Evolutionary conservation across 202 grass and related monocot species (phyloP), one percentile per base, ranked within the genome.

Genomic region (Tripidium arundinaceum): DNA sequence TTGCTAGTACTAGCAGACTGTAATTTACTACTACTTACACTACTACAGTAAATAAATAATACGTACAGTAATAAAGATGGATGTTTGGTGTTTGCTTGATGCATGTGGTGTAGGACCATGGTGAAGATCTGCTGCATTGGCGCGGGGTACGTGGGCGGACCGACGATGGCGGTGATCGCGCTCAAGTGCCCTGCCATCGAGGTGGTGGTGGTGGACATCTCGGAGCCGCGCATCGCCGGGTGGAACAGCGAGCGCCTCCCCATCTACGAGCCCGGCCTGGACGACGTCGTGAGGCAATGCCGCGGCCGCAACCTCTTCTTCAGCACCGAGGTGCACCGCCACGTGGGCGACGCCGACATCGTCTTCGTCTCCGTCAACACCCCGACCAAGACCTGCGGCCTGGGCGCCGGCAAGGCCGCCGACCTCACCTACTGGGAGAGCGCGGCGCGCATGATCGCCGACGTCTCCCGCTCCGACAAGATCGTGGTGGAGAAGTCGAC

Each of bases 361-460:
- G 89, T 97, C 78, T 97, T 97, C 14, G 88, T 97, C 8, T 97
- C 93, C 0, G 93, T 97, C 10, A 97, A 97, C 79, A 97, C 93
- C 37, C 93, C 93, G 25, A 97, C 93, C 68, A 97, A 97, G 79
- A 97, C 93, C 73, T 88, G 85, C 58, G 90, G 93, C 29, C 87
- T 97, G 11, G 93, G 93, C 50, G 93, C 93, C 16, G 93, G 93
- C 83, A 97, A 97, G 87, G 93, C 93, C 11, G 93, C 93, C 0
- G 93, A 97, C 43, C 85, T 97, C 24, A 97, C 93, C 61, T 97
- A 93, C 87, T 97, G 93, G 93, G 93, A 97, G 78, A 97, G 93
- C 1, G 93, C 93, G 29, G 93, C 93, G 15, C 90, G 93, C 7
- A 97, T 92, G 85, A 97, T 97, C 26, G 93, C 93, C 3, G 88